Base-by-base conservation (phyloP, 106 monocot genomes). In the Gastrodia elata region DNA sequence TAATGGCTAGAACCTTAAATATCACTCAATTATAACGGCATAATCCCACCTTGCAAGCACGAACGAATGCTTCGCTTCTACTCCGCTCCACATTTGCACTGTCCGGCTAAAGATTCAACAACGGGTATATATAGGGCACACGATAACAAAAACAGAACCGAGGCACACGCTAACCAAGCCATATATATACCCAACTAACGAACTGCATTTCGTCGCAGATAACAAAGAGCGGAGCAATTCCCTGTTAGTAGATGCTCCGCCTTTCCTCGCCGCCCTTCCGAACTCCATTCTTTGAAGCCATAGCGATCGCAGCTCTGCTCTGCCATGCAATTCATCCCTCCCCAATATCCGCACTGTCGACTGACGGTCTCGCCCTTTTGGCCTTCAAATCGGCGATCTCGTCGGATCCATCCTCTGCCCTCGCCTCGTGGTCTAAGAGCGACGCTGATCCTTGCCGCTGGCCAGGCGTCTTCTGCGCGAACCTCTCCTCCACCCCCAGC, bases 381-480 rank as follows among this genome's bases (percentile, higher is more conserved):
- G 82, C 94, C 9, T 87, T 94, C 83, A 94, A 94, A 72, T 81
- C 89, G 6, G 94, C 94, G 7, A 80, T 91, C 39, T 77, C 87
- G 18, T 79, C 74, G 7, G 94, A 94, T 52, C 94, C 94, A 8
- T 28, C 56, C 26, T 52, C 81, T 7, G 68, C 78, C 8, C 82
- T 94, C 3, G 38, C 81, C 39, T 22, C 38, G 26, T 94, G 94
- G 94, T 34, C 71, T 38, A 83, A 83, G 26, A 28, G 16, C 57
- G 73, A 79, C 37, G 28, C 65, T n/a, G 91, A 94, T 80, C 94
- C 94, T 4, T 94, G 94, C 80, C 79, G 65, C 37, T 94, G 94
- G 91, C 73, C 84, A 0, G 94, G 94, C 22, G 65, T 94, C n/a
- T 70, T 87, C 52, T 89, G 94, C 83, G 49, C 85, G 34, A 85